Conservation (phyloP, 768 basidiomycete species). For the Dacryopinax primogenitus region DNA sequence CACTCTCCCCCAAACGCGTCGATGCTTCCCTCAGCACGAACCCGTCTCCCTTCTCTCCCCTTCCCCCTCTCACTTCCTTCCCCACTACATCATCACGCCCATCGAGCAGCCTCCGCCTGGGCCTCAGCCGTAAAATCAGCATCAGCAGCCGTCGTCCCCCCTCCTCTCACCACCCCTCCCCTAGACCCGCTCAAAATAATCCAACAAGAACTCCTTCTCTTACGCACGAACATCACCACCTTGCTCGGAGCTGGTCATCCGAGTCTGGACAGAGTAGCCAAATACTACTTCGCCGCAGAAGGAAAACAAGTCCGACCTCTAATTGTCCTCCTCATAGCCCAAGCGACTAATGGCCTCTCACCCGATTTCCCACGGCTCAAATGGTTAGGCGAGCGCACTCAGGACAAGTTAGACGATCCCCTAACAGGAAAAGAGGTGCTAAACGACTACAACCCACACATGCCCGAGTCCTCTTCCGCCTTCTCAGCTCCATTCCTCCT, state of each 20-base stretch:
- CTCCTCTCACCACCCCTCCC: background rate
- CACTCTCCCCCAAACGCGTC: no score
- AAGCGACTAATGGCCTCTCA: conserved; percentile 86
- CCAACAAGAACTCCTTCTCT: conserved; percentile 14
- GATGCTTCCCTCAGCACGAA: no score
- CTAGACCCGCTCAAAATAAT: background rate
- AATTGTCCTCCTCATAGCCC: conserved; percentile 75
- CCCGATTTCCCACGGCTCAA: conserved; percentile 27
- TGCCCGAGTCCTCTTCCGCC: conserved; percentile 63
- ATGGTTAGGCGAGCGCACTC: conserved; percentile 20
- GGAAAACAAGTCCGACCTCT: conserved; percentile 79
- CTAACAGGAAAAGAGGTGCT: conserved; percentile 67
- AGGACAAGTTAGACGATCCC: conserved; percentile 62
- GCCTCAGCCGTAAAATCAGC: background rate
- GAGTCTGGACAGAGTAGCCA: conserved; percentile 70
- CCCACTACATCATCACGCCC: no score
- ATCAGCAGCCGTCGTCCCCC: background rate
- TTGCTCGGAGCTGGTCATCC: conserved; percentile 85
- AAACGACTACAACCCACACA: conserved; percentile 80
- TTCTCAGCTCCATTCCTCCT: conserved; percentile 42
- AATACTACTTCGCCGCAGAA: conserved; percentile 80
- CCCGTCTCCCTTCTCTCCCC: no score
- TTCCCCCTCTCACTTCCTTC: no score
- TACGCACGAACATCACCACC: conserved; percentile 28
- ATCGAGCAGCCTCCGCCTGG: background rate